Evolutionary conservation across 116 monocot genomes (phyloP), one percentile per base, ranked within the genome.

Genomic region (Thalassia testudinum): DNA sequence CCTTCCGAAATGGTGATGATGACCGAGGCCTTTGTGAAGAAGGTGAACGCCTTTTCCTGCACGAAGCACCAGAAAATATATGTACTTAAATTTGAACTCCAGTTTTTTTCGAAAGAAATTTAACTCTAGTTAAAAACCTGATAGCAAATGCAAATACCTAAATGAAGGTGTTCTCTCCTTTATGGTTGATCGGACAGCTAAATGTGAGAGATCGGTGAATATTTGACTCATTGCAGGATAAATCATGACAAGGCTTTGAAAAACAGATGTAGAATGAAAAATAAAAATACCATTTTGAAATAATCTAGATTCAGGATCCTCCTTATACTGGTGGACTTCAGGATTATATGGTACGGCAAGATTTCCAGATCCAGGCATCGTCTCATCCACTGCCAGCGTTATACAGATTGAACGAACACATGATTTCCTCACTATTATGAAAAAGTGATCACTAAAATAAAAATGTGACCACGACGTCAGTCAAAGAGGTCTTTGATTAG

Each of bases 341-440:
- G 64, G 59, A 47, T 53, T 38, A n/a, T 70, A 61, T 44, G 80
- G 66, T 38, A 66, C 57, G 52, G 84, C 81, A 61, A 71, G 50
- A 20, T 24, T 59, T 25, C 92, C 92, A 26, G 80, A 86, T 65
- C 66, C 74, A 48, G 76, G 70, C 72, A 88, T 71, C 19, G 74
- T 61, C 62, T 60, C 77, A 50, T 70, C 85, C 21, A 54, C 87
- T 80, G 62, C 57, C 47, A 43, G n/a, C n/a, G n/a, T n/a, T n/a
- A n/a, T n/a, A n/a, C n/a, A n/a, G n/a, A n/a, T n/a, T n/a, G n/a
- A n/a, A n/a, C n/a, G n/a, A n/a, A n/a, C n/a, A n/a, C n/a, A n/a
- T n/a, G n/a, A n/a, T n/a, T n/a, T n/a, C n/a, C n/a, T n/a, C n/a
- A n/a, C n/a, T n/a, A n/a, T n/a, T n/a, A n/a, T n/a, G n/a, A n/a